A percentile compares a stretch with the other conserved stretches of the same genome.
These are phyloP conservation scores for Aspergillus sp. DNA, from an alignment of 2,329 filamentous ascomycete species.

Conservation along the genomic window DNA sequence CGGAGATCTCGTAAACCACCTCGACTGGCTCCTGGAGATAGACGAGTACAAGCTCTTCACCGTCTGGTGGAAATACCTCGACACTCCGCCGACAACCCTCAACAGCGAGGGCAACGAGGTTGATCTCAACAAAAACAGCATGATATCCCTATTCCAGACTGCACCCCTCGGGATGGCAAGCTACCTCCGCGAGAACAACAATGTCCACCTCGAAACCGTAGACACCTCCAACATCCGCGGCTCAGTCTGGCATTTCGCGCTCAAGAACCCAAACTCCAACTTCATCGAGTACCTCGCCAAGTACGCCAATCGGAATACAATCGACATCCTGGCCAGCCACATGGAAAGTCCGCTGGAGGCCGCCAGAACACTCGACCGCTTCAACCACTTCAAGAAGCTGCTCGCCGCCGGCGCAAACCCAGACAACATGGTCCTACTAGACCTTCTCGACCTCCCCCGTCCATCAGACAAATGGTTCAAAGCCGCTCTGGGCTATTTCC, in stretches of 20 bases:
- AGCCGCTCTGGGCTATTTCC: neutral
- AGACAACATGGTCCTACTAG: neutral
- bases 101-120: neutral
- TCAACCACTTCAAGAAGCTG: neutral
- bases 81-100: neutral
- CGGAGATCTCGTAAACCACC: neutral
- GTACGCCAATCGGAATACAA: neutral
- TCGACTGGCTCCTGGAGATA: neutral
- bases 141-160: neutral
- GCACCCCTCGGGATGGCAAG: no score
- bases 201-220: neutral
- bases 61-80: neutral
- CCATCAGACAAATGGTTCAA: neutral
- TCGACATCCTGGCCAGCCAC: neutral
- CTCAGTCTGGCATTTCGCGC: neutral
- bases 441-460: neutral
- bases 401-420: neutral
- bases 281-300: neutral
- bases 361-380: neutral
- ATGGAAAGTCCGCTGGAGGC: neutral
- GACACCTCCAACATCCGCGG: neutral
- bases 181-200: neutral
- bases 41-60: neutral
- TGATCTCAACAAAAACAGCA: neutral
- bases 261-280: neutral